Conservation (phyloP, 306 rosid genomes). For the Quercus rubra region DNA sequence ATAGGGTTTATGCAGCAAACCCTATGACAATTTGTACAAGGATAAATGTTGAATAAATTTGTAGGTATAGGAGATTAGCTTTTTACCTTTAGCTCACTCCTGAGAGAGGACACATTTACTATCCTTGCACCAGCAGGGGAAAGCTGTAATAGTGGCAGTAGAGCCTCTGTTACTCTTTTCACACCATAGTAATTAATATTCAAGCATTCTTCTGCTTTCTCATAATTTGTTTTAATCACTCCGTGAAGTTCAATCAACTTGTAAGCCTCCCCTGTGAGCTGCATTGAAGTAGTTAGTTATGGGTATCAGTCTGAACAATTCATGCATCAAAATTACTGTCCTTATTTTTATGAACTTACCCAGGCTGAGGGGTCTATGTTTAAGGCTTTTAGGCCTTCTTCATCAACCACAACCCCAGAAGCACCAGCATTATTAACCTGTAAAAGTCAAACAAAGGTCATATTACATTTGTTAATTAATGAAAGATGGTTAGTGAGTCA, state of each 20-base stretch:
- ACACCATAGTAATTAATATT: constrained; percentile 52
- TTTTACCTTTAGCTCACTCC: constrained; percentile 52
- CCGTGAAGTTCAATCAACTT: constrained; percentile 21
- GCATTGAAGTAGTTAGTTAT: background rate
- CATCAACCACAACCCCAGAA: constrained; percentile 35
- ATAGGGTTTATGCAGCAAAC: too few species aligned
- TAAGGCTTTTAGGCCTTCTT: constrained; percentile 35
- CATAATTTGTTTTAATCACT: constrained; percentile 29
- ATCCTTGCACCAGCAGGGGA: constrained; percentile 48
- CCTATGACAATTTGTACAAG: too few species aligned
- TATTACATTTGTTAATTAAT: too few species aligned
- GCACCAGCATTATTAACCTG: constrained; percentile 63
- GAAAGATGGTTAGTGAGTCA: too few species aligned
- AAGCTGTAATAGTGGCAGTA: constrained; percentile 48
- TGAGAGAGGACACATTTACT: constrained; percentile 52
- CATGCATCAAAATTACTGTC: background rate
- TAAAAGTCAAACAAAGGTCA: background rate
- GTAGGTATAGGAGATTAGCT: background rate
- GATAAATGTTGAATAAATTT: background rate
- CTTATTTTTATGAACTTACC: constrained; percentile 21
- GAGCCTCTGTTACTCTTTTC: constrained; percentile 49
- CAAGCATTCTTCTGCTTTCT: constrained; percentile 49
- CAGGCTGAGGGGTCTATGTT: constrained; percentile 40
- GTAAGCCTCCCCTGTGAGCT: constrained; percentile 45
- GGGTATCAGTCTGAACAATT: background rate